Conservation (phyloP, 768 basidiomycete species). For the Lactifluus piperatus region DNA sequence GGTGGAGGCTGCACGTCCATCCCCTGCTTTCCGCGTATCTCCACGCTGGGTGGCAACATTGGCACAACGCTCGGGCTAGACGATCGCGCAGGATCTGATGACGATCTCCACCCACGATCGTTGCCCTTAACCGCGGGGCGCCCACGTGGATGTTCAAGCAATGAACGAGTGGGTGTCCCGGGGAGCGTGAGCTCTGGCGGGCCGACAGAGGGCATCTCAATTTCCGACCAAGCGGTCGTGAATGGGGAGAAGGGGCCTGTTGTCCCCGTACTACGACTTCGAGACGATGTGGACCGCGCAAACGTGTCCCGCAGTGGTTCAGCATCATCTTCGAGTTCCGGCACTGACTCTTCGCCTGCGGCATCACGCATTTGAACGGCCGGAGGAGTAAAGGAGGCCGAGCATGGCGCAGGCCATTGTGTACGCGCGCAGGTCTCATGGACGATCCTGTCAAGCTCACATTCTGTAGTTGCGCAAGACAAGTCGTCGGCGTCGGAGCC, state of each 20-base stretch:
- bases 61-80: slow-evolving; percentile 41
- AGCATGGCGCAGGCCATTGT: neutral
- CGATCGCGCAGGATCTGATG: slow-evolving; percentile 33
- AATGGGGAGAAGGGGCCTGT: slow-evolving; percentile 11
- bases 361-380: neutral
- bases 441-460: slow-evolving; percentile 26
- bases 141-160: slow-evolving; percentile 17
- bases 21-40: slow-evolving; percentile 10
- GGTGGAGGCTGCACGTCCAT: neutral
- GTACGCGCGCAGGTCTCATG: slow-evolving; percentile 34
- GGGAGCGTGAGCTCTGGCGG: slow-evolving; percentile 9
- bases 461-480: slow-evolving; percentile 23
- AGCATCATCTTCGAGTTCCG: slow-evolving; percentile 16
- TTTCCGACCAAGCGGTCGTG: slow-evolving; percentile 14
- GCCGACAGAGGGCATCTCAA: slow-evolving; percentile 12
- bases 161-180: neutral
- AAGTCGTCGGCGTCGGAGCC: slow-evolving; percentile 37
- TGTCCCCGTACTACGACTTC: slow-evolving; percentile 14
- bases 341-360: slow-evolving; percentile 12
- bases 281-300: slow-evolving; percentile 9
- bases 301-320: slow-evolving; percentile 1
- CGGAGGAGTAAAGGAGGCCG: slow-evolving; percentile 9
- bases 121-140: neutral
- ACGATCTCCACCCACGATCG: slow-evolving; percentile 29
- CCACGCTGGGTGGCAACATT: slow-evolving; percentile 32